Conservation (phyloP, 2,329 filamentous ascomycete species). For the Aspergillus sp. region DNA sequence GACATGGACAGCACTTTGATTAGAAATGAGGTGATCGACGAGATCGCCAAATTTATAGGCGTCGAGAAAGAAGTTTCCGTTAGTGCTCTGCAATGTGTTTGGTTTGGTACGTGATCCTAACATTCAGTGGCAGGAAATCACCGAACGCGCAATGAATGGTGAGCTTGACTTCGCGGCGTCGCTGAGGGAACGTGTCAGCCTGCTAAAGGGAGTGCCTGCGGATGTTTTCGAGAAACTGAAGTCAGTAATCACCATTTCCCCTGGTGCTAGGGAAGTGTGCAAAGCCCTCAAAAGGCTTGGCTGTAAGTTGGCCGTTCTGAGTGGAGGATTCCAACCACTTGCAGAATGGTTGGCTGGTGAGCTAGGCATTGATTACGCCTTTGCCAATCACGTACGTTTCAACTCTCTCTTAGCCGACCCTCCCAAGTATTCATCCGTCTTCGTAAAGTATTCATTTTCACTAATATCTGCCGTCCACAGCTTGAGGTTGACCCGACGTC, state of each 20-base stretch:
- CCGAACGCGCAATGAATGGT: conserved; percentile 89
- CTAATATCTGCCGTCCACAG: conserved; percentile 20
- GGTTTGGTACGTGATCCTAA: conserved; percentile 9
- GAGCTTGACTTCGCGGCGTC: conserved; percentile 89
- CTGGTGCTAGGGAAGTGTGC: conserved; percentile 74
- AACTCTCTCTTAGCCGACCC: not conserved
- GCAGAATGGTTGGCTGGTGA: conserved; percentile 80
- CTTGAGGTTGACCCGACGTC: conserved; percentile 51
- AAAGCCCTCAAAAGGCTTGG: conserved; percentile 73
- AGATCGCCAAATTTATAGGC: conserved; percentile 81
- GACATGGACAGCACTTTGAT: conserved; percentile 99
- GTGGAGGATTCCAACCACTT: conserved; percentile 86
- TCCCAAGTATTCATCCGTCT: not conserved
- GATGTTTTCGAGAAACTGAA: conserved; percentile 78
- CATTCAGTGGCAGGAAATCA: conserved; percentile 62
- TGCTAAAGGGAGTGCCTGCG: conserved; percentile 77
- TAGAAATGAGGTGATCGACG: conserved; percentile 95
- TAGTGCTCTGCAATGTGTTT: conserved; percentile 32
- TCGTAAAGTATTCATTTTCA: not conserved
- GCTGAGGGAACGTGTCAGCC: conserved; percentile 73
- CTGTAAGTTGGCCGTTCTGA: conserved; percentile 84
- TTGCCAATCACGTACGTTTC: conserved; percentile 72
- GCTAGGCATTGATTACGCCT: conserved; percentile 81
- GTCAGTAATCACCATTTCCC: conserved; percentile 73
- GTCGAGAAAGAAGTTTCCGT: conserved; percentile 75